Evolutionary conservation across 2,329 filamentous ascomycete species (phyloP).

Genomic region (Cladophialophora bantiana): DNA sequence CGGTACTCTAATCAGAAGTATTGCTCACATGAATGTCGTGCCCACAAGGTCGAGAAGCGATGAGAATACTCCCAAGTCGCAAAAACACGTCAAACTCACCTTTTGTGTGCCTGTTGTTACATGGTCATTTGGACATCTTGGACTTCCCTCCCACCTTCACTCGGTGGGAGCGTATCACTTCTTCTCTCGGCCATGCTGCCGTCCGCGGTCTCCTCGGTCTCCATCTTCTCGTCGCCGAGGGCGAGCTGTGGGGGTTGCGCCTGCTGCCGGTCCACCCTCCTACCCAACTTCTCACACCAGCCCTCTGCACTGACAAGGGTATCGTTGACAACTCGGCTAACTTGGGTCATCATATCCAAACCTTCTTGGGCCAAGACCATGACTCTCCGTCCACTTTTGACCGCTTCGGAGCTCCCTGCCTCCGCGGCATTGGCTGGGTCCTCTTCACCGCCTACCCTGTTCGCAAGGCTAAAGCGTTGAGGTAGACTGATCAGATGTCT

Average conservation of each 20-base stretch:
- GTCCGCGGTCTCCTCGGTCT: background rate
- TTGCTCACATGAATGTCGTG: constrained; percentile 3
- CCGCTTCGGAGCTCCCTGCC: constrained; percentile 52
- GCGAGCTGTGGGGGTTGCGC: constrained; percentile 18
- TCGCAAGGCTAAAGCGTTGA: constrained; percentile 78
- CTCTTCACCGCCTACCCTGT: constrained; percentile 54
- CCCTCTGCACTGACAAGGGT: constrained; percentile 89
- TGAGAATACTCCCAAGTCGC: background rate
- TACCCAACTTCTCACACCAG: constrained; percentile 83
- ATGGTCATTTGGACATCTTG: constrained; percentile 22
- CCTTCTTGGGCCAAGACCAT: constrained; percentile 88
- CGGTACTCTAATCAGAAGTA: background rate
- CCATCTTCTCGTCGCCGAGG: constrained; percentile 23
- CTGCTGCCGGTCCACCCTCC: constrained; percentile 45
- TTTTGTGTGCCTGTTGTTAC: constrained; percentile 20
- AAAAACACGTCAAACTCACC: background rate
- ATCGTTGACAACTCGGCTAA: constrained; percentile 84
- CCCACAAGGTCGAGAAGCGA: background rate
- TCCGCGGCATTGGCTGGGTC: constrained; percentile 54
- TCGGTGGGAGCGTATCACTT: constrained; percentile 13
- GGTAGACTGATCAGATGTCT: constrained; percentile 84
- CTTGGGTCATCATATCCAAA: constrained; percentile 91
- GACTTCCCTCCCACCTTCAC: constrained; percentile 11
- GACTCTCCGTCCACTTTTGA: constrained; percentile 73
- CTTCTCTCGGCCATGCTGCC: constrained; percentile 20